Evolutionary conservation across 1,139 yeast species (phyloP), one percentile per base, ranked within the genome.

Genomic region (Pichia sp.): DNA sequence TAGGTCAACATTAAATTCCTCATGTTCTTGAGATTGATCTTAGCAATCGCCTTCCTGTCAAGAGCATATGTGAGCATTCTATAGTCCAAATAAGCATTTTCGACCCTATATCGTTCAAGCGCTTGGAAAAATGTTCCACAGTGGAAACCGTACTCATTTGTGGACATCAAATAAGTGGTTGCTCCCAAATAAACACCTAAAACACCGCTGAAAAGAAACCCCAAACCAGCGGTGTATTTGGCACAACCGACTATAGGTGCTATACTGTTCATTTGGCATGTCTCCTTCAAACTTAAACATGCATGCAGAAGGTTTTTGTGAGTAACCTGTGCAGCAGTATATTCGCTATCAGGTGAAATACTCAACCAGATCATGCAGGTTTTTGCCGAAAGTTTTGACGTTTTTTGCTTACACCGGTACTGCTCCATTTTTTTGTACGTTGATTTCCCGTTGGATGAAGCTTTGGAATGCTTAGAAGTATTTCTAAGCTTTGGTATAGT

Each of bases 281-380:
- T 88, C 54, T 91, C 97, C 50, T 91, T 91, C 52, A 87, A 74
- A 12, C 85, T 82, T 51, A 88, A 86, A 56, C 96, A 87, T 57
- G 85, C 73, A 1, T 87, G 80, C 52, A 91, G 60, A 12, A 91
- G 64, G 30, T 75, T 71, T 28, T 67, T 64, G 53, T 84, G 94
- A 26, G 75, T 66, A 43, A 60, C 36, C 45, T 57, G 35, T 42
- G 82, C 79, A 0, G 83, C 85, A 2, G 74, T 69, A 44, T 85
- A 66, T 28, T 76, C 69, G 50, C 82, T 83, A 51, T 86, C 95
- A 0, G 88, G 68, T 0, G 85, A 73, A 67, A 80, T 80, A 27
- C 59, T 47, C 4, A 64, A 47, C 67, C 69, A 66, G 7, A 66
- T 46, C 1, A 73, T 62, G 19, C 64, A 59, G 23, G 43, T 47